A percentile compares a stretch with the other conserved stretches of the same genome.
Conservation (phyloP, 495 filamentous ascomycete species). For the Neurospora sp. region DNA sequence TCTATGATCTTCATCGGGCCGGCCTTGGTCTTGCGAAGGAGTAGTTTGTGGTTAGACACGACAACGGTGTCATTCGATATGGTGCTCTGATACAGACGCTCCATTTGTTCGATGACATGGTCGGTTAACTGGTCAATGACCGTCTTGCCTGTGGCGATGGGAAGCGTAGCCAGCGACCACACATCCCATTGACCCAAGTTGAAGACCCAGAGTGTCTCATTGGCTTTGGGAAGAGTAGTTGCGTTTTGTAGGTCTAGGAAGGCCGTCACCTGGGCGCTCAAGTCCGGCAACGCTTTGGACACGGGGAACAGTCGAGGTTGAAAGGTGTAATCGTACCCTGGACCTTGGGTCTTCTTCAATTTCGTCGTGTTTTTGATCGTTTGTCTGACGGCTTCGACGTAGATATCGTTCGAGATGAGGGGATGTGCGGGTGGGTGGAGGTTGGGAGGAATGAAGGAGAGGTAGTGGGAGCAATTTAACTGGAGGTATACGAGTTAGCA, state of each 20-base stretch:
- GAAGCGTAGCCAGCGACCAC: conserved; percentile 34
- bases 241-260: conserved; percentile 26
- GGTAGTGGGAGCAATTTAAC: conserved; percentile 24
- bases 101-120: conserved; percentile 30
- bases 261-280: conserved; percentile 28
- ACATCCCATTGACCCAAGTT: conserved; percentile 40
- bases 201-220: conserved; percentile 36
- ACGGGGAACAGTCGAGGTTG: conserved; percentile 23
- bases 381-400: conserved; percentile 16
- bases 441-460: conserved; percentile 21
- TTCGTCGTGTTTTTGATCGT: conserved; percentile 3
- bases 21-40: conserved; percentile 1
- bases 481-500: conserved; percentile 19
- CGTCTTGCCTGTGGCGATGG: conserved; percentile 19
- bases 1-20: conserved; percentile 4
- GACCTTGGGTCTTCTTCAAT: conserved; percentile 4
- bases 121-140: conserved; percentile 19
- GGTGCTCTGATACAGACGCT: conserved; percentile 30
- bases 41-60: conserved; percentile 2
- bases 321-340: conserved; percentile 27
- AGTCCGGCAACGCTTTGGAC: conserved; percentile 21
- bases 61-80: conserved; percentile 15
- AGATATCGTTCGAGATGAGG: conserved; percentile 24
- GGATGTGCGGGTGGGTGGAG: conserved; percentile 12
- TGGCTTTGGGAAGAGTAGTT: conserved; percentile 5